A percentile compares a stretch with the other conserved stretches of the same genome.
phyloP scores from a whole-genome alignment of 2,329 filamentous ascomycete genomes.

The Fusarium torulosum region DNA sequence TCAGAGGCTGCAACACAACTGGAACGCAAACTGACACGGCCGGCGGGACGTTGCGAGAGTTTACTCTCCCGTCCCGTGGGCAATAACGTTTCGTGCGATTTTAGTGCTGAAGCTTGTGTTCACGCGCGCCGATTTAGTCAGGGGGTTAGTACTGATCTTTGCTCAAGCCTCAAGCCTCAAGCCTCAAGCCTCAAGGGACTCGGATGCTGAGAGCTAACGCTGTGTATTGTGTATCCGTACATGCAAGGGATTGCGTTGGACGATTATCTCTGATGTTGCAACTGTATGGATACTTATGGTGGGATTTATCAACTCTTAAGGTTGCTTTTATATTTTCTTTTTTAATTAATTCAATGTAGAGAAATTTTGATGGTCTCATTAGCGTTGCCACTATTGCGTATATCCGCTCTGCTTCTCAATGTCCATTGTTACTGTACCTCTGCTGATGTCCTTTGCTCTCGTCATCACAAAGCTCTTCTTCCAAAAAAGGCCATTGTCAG shows the following conservation, averaged over 20 bases:
- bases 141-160: constrained; percentile 18
- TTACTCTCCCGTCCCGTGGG: constrained; percentile 29
- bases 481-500: constrained; percentile 13
- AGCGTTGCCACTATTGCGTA: constrained; percentile 11
- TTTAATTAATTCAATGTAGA: constrained; percentile 5
- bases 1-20: constrained; percentile 37
- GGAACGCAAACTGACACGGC: constrained; percentile 36
- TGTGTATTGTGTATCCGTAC: no score
- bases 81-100: constrained; percentile 27
- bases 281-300: neutral
- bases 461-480: neutral
- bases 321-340: neutral
- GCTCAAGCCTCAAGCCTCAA: neutral
- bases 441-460: constrained; percentile 2
- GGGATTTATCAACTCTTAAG: neutral
- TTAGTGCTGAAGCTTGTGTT: constrained; percentile 35
- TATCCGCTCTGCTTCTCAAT: constrained; percentile 1
- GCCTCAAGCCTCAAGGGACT: constrained; percentile 20
- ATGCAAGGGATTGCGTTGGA: constrained; percentile 6
- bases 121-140: constrained; percentile 28
- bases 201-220: neutral
- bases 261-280: constrained; percentile 5
- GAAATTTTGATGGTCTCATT: constrained; percentile 27
- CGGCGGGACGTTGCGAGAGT: constrained; percentile 45
- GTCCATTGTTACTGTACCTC: neutral